Percentiles rank a stretch among this genome's conserved stretches.
These are phyloP conservation scores for Cetraspora pellucida DNA, from an alignment of 192 early-diverging fungal species.

Conservation along the genomic window DNA sequence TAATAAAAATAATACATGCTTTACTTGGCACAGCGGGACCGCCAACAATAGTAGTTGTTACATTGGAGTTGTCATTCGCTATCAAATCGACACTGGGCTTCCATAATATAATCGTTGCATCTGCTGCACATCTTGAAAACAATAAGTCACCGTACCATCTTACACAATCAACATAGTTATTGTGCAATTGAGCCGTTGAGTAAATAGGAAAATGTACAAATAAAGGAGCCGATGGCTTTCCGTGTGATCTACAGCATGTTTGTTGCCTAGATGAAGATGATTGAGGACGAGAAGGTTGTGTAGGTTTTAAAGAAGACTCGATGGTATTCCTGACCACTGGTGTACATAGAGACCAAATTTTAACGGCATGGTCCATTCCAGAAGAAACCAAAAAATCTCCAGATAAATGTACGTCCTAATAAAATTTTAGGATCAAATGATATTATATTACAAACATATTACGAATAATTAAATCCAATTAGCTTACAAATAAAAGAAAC, in stretches of 20 bases:
- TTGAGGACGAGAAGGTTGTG: not conserved
- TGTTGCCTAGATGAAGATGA: not conserved
- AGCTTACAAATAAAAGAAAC: not conserved
- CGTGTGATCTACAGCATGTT: not conserved
- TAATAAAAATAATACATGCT: not conserved
- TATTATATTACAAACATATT: too few relatives aligned
- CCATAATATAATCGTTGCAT: slow-evolving; percentile 27
- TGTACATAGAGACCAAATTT: slow-evolving; percentile 34
- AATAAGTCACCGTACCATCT: slow-evolving; percentile 35
- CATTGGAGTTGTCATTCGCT: slow-evolving; percentile 7
- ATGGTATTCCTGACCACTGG: slow-evolving; percentile 12
- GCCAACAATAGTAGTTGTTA: slow-evolving; percentile 15
- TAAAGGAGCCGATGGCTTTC: not conserved
- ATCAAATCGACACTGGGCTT: slow-evolving; percentile 20
- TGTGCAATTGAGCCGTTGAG: slow-evolving; percentile 17
- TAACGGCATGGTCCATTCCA: slow-evolving; percentile 28
- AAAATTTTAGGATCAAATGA: too few relatives aligned
- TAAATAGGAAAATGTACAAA: slow-evolving; percentile 29
- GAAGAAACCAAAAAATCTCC: slow-evolving; percentile 26
- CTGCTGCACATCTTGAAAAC: slow-evolving; percentile 21
- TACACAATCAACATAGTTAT: slow-evolving; percentile 30
- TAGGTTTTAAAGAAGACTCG: slow-evolving; percentile 1
- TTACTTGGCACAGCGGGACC: slow-evolving; percentile 11
- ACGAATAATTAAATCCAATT: not conserved
- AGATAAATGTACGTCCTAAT: slow-evolving; percentile 25